phyloP scores from a whole-genome alignment of 257 asterid genomes.

The Cruciata laevipes region DNA sequence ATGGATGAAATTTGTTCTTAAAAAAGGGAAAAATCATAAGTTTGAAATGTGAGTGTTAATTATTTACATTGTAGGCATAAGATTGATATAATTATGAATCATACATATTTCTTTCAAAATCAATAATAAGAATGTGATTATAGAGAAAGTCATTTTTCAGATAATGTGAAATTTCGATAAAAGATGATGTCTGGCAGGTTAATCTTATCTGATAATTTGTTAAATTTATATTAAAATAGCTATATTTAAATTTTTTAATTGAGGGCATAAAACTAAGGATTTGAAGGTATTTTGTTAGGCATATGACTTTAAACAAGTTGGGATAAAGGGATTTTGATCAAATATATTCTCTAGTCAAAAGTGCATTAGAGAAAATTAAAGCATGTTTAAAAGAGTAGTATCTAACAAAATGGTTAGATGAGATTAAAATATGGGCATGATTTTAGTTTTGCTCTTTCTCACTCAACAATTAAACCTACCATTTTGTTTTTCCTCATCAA shows the following conservation, averaged over 20 bases:
- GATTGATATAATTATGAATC: too few species aligned
- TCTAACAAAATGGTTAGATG: neutral
- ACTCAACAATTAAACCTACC: neutral
- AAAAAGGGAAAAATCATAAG: neutral
- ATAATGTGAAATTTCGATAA: too few species aligned
- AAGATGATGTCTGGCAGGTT: too few species aligned
- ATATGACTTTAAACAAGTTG: neutral
- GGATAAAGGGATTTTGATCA: neutral
- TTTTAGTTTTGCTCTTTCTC: too few species aligned
- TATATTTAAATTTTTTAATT: too few species aligned
- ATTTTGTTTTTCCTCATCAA: neutral
- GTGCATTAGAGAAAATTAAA: neutral
- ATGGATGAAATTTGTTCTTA: neutral
- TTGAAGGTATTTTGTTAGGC: neutral
- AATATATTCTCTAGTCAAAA: neutral
- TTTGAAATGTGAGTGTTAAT: neutral
- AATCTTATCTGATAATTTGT: too few species aligned
- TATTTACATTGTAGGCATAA: too few species aligned
- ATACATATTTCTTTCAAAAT: too few species aligned
- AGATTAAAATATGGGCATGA: neutral
- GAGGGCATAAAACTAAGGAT: too few species aligned
- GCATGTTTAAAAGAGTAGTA: neutral
- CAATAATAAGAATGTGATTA: too few species aligned
- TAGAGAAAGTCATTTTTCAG: too few species aligned
- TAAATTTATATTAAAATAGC: too few species aligned